Conservation (phyloP, 257 asterid genomes). For the Penstemon eatonii region DNA sequence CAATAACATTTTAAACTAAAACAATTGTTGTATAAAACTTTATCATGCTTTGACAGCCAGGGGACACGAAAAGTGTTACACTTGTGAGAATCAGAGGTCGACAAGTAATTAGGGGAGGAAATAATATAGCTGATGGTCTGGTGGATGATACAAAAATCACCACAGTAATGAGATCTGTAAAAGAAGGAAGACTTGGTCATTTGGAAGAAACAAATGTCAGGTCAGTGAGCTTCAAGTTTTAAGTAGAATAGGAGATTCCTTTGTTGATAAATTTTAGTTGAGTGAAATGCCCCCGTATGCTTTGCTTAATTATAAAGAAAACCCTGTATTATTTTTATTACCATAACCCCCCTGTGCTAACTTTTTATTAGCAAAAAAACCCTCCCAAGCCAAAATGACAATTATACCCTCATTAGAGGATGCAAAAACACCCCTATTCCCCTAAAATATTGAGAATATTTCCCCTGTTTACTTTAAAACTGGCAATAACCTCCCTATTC, state of each 20-base stretch:
- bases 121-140: constrained; percentile 68
- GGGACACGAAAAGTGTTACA: constrained; percentile 87
- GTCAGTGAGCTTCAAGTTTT: constrained; percentile 39
- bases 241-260: constrained; percentile 3
- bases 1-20: constrained; percentile 2
- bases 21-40: constrained; percentile 16
- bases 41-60: constrained; percentile 62
- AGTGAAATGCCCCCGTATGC: too few species aligned
- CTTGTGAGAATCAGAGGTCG: constrained; percentile 80
- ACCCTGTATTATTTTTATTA: too few species aligned
- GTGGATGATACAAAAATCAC: constrained; percentile 46
- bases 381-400: too few species aligned
- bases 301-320: too few species aligned
- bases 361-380: too few species aligned
- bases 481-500: too few species aligned
- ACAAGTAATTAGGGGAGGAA: constrained; percentile 84
- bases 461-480: too few species aligned
- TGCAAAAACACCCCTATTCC: too few species aligned
- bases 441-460: too few species aligned
- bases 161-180: constrained; percentile 53
- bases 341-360: too few species aligned
- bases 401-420: too few species aligned
- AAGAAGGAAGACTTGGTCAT: constrained; percentile 48
- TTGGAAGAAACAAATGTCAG: constrained; percentile 58
- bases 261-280: constrained; percentile 14